Conservation (phyloP, 805 yeast genomes). For the Wickerhamiella kurtzmanii region DNA sequence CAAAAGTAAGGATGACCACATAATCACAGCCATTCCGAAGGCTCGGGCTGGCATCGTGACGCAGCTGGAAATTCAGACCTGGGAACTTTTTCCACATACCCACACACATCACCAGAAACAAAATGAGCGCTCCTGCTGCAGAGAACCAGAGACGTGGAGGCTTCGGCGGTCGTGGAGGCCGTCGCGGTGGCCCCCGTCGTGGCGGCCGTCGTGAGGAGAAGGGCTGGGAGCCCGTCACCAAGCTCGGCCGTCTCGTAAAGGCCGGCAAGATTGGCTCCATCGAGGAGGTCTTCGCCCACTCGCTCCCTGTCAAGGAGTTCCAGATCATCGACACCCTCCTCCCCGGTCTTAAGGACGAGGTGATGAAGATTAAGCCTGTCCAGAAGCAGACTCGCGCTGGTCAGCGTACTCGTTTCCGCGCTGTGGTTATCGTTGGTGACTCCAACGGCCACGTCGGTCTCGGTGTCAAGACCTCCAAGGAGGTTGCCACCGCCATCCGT, state of each 20-base stretch:
- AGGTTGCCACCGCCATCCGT: slow-evolving; percentile 99
- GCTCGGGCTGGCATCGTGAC: background rate
- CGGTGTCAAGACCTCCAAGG: slow-evolving; percentile 99
- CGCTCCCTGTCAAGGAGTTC: slow-evolving; percentile 98
- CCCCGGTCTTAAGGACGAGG: slow-evolving; percentile 95
- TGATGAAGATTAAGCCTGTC: slow-evolving; percentile 99
- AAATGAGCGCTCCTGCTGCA: slow-evolving; percentile 14
- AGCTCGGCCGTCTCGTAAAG: slow-evolving; percentile 98
- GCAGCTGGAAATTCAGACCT: background rate
- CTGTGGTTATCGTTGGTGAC: slow-evolving; percentile 99
- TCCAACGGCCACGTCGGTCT: slow-evolving; percentile 99
- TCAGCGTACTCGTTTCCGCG: slow-evolving; percentile 99
- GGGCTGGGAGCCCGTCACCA: slow-evolving; percentile 99
- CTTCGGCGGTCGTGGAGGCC: slow-evolving; percentile 28
- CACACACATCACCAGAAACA: background rate
- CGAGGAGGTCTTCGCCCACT: slow-evolving; percentile 98
- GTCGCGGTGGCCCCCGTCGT: slow-evolving; percentile 44
- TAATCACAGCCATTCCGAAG: too few relatives aligned
- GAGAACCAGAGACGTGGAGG: slow-evolving; percentile 25
- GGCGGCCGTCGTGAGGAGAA: slow-evolving; percentile 89
- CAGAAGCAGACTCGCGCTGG: slow-evolving; percentile 99
- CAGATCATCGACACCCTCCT: slow-evolving; percentile 95
- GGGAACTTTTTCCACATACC: background rate
- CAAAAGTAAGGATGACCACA: background rate
- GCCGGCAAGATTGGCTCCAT: slow-evolving; percentile 94